Percentiles rank a stretch among this genome's conserved stretches.
Conservation (phyloP, 768 basidiomycete species). For the Kwoniella europaea region DNA sequence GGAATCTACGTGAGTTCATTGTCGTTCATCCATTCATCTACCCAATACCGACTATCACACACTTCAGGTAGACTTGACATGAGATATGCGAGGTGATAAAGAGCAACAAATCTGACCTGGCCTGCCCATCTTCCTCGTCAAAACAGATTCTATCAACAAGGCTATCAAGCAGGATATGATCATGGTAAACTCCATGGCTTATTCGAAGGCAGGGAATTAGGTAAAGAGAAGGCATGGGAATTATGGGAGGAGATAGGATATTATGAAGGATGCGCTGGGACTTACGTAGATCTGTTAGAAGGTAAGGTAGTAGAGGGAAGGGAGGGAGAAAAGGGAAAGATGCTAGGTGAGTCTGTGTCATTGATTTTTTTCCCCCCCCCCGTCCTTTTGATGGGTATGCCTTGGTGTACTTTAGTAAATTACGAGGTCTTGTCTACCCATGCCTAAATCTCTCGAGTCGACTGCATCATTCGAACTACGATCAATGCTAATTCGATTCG, state of each 20-base stretch:
- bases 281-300: conserved; percentile 61
- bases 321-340: conserved; percentile 33
- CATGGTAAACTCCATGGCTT: conserved; percentile 89
- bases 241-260: conserved; percentile 97
- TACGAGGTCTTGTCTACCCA: too few relatives aligned
- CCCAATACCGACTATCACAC: background rate
- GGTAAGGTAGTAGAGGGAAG: conserved; percentile 3
- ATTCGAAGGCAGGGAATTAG: conserved; percentile 87
- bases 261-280: conserved; percentile 80
- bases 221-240: conserved; percentile 87
- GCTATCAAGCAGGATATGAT: conserved; percentile 75
- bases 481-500: background rate
- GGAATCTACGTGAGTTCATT: conserved; percentile 24
- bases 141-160: conserved; percentile 76
- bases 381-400: too few relatives aligned
- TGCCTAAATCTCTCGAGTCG: too few relatives aligned
- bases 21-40: background rate
- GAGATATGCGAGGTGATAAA: background rate
- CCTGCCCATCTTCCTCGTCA: too few relatives aligned
- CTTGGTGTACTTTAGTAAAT: too few relatives aligned
- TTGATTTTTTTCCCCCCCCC: too few relatives aligned
- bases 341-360: conserved; percentile 54
- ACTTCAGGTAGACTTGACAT: background rate
- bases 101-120: too few relatives aligned
- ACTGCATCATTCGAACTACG: conserved; percentile 9